Evolutionary conservation across 208 protist genomes (phyloP).

Genomic region (Acanthamoeba rhysodes): DNA sequence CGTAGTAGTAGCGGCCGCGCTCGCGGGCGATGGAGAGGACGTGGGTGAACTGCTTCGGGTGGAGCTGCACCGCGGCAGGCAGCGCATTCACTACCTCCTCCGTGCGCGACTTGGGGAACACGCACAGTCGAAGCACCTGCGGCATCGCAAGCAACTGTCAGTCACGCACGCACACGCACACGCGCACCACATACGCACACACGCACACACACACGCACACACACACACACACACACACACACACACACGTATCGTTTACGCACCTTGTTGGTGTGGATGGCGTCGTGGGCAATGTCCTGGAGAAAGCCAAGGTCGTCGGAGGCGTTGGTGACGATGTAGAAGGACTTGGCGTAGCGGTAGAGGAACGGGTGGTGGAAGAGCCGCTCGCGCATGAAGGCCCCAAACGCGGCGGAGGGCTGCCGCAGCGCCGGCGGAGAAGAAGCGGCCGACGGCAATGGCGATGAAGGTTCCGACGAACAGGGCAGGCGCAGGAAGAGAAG

Average conservation of each 20-base stretch:
- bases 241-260: not conserved
- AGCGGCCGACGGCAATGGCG: not conserved
- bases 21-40: conserved; percentile 4
- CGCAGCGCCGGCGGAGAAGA: not conserved
- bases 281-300: not conserved
- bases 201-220: not conserved
- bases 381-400: not conserved
- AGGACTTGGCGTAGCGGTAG: conserved; percentile 41
- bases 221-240: no score
- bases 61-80: not conserved
- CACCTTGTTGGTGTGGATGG: not conserved
- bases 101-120: not conserved
- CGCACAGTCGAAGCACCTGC: not conserved
- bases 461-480: not conserved
- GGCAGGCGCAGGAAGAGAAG: not conserved
- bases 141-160: no score
- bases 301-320: not conserved
- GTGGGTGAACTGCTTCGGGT: conserved; percentile 33
- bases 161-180: not conserved
- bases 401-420: not conserved
- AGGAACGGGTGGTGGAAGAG: conserved; percentile 29
- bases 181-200: no score
- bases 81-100: not conserved
- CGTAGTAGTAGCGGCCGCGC: not conserved
- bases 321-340: conserved; percentile 32